Evolutionary conservation across 2,329 filamentous ascomycete species (phyloP).

Genomic region (Aspergillus ochraceoroseus): DNA sequence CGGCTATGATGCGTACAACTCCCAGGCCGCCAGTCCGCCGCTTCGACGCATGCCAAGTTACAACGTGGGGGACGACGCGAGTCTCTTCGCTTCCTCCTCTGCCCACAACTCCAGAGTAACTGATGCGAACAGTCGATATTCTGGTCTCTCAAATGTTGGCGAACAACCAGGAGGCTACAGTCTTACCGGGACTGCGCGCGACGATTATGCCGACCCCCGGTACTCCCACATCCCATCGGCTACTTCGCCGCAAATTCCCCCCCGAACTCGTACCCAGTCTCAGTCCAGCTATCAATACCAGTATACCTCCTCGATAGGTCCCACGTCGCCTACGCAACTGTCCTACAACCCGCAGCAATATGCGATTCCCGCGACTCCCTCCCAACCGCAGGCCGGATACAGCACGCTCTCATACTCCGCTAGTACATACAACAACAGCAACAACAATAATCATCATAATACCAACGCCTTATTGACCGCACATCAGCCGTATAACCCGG

Average conservation of each 20-base stretch:
- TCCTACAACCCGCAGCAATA: slow-evolving; percentile 62
- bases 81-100: slow-evolving; percentile 43
- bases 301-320: slow-evolving; percentile 32
- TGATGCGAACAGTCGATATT: slow-evolving; percentile 34
- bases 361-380: slow-evolving; percentile 44
- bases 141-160: slow-evolving; percentile 38
- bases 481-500: slow-evolving; percentile 49
- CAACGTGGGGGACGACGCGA: slow-evolving; percentile 67
- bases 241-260: slow-evolving; percentile 32
- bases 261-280: slow-evolving; percentile 40
- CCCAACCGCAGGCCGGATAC: slow-evolving; percentile 53
- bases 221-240: slow-evolving; percentile 36
- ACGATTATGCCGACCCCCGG: slow-evolving; percentile 33
- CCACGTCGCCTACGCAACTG: slow-evolving; percentile 45
- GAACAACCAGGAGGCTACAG: slow-evolving; percentile 32
- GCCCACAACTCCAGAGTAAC: slow-evolving; percentile 30
- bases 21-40: slow-evolving; percentile 40
- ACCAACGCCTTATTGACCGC: slow-evolving; percentile 17
- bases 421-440: slow-evolving; percentile 24
- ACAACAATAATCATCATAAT: too few species aligned
- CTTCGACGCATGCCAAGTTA: slow-evolving; percentile 63
- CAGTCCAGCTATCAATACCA: slow-evolving; percentile 50
- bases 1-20: slow-evolving; percentile 41
- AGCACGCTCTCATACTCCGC: slow-evolving; percentile 62
- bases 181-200: slow-evolving; percentile 22